These are phyloP conservation scores for Teunomyces panamensis DNA, from an alignment of 805 yeast species.

Conservation along the genomic window DNA sequence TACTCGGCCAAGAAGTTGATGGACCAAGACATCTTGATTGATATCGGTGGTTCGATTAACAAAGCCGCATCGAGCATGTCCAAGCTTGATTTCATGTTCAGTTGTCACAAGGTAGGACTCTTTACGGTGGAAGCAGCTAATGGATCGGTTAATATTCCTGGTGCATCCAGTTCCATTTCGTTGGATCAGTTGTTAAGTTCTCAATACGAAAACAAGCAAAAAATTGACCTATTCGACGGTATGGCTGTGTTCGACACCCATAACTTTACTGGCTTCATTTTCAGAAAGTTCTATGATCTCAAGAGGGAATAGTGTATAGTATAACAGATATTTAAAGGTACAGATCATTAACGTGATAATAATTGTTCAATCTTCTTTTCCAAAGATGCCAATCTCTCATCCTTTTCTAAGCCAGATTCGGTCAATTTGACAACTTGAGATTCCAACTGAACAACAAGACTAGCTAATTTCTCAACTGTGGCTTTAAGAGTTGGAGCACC, in stretches of 20 bases:
- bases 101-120: conserved; percentile 69
- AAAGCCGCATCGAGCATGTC: conserved; percentile 47
- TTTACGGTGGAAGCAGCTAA: conserved; percentile 74
- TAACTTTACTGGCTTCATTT: conserved; percentile 63
- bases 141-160: conserved; percentile 66
- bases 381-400: conserved; percentile 53
- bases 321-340: neutral
- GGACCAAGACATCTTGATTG: conserved; percentile 67
- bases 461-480: conserved; percentile 64
- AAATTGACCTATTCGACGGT: conserved; percentile 60
- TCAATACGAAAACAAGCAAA: conserved; percentile 65
- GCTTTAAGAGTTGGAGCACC: conserved; percentile 65
- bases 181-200: conserved; percentile 68
- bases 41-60: conserved; percentile 51
- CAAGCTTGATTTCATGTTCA: conserved; percentile 69
- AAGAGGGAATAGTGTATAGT: conserved; percentile 4
- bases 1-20: conserved; percentile 71
- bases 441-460: conserved; percentile 58
- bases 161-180: conserved; percentile 53
- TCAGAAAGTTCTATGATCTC: conserved; percentile 70
- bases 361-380: conserved; percentile 62
- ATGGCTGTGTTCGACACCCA: conserved; percentile 69
- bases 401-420: conserved; percentile 59
- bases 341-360: conserved; percentile 20
- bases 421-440: conserved; percentile 49